These are phyloP conservation scores for Senna siamea DNA, from an alignment of 306 rosid genomes.

Conservation along the genomic window DNA sequence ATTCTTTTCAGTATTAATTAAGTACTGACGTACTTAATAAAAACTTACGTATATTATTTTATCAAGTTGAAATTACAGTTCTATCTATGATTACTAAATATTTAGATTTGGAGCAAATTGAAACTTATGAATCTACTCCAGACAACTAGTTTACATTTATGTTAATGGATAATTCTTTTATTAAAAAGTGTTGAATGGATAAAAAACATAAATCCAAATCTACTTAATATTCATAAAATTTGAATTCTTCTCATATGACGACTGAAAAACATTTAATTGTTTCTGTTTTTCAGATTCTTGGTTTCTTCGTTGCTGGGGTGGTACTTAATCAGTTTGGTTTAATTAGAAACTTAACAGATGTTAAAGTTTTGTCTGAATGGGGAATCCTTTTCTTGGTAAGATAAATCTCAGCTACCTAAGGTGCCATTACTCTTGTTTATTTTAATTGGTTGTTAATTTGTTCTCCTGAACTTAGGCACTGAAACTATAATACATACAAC, in stretches of 20 bases:
- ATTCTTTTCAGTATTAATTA: conserved; percentile 18
- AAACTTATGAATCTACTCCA: not conserved
- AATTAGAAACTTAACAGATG: conserved; percentile 91
- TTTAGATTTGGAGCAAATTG: not conserved
- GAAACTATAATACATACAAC: conserved; percentile 27
- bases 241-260: conserved; percentile 6
- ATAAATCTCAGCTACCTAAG: conserved; percentile 35
- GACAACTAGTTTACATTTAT: conserved; percentile 15
- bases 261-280: conserved; percentile 32
- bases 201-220: not conserved
- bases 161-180: not conserved
- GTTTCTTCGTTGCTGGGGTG: conserved; percentile 96
- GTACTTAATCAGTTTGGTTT: conserved; percentile 94
- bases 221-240: conserved; percentile 5
- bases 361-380: conserved; percentile 94
- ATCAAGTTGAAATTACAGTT: not conserved
- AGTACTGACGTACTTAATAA: no score
- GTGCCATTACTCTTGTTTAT: conserved; percentile 28
- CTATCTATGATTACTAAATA: not conserved
- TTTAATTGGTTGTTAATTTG: not conserved
- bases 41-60: not conserved
- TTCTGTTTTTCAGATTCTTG: conserved; percentile 80
- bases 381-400: conserved; percentile 99
- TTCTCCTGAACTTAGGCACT: conserved; percentile 25
- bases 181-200: not conserved